Evolutionary conservation across 345 rosid species (phyloP).

Genomic region (Abelmoschus esculentus): DNA sequence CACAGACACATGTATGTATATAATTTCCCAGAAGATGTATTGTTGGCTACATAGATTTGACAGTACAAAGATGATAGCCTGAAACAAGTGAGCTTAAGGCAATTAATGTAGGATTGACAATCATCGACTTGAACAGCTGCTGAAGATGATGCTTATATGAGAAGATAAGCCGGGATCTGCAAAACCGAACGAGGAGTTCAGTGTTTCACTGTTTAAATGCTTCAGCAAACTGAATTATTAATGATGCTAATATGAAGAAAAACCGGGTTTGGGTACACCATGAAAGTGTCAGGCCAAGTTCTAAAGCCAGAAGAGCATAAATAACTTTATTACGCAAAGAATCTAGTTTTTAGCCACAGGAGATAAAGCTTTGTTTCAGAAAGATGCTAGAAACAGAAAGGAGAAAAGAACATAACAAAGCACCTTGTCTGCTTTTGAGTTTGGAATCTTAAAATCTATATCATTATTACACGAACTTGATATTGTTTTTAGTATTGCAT

Average conservation of each 20-base stretch:
- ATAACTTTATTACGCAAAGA: background rate
- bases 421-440: background rate
- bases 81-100: constrained; percentile 59
- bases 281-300: background rate
- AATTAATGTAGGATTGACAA: constrained; percentile 67
- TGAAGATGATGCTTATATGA: constrained; percentile 74
- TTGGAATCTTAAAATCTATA: background rate
- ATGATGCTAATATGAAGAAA: background rate
- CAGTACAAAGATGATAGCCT: constrained; percentile 54
- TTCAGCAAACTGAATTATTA: background rate
- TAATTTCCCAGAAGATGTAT: background rate
- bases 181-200: background rate
- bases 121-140: constrained; percentile 73
- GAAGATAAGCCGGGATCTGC: constrained; percentile 75
- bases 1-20: background rate
- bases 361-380: background rate
- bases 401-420: background rate
- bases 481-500: background rate
- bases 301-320: background rate
- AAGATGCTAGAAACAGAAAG: background rate
- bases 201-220: background rate
- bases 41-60: constrained; percentile 24
- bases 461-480: background rate
- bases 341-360: background rate
- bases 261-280: no score